A percentile compares a stretch with the other conserved stretches of the same genome.
Conservation (phyloP, 257 asterid species). For the Knoxia roxburghii region DNA sequence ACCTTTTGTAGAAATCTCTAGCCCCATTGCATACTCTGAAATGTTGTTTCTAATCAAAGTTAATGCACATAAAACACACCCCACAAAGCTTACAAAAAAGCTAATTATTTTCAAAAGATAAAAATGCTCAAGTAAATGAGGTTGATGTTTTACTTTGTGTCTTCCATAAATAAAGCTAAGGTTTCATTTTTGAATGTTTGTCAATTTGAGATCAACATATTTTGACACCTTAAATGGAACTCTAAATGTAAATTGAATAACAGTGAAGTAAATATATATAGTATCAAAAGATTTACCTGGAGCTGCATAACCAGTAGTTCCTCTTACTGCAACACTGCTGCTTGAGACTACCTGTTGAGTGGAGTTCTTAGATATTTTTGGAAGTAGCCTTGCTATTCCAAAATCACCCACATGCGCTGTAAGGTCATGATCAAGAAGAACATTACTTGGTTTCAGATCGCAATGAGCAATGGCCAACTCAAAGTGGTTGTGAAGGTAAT, state of each 20-base stretch:
- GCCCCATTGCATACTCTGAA: conserved; percentile 10
- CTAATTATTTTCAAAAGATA: too few relatives aligned
- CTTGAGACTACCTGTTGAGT: not conserved
- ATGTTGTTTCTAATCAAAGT: too few relatives aligned
- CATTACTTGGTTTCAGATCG: conserved; percentile 34
- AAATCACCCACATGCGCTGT: conserved; percentile 36
- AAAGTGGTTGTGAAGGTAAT: conserved; percentile 26
- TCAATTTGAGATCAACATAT: too few relatives aligned
- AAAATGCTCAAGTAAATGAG: too few relatives aligned
- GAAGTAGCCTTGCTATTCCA: conserved; percentile 31
- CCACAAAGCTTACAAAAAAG: too few relatives aligned
- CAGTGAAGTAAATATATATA: not conserved
- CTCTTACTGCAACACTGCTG: conserved; percentile 6
- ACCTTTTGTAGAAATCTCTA: not conserved
- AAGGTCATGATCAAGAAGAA: conserved; percentile 31
- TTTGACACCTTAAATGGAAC: too few relatives aligned
- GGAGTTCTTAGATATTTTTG: not conserved
- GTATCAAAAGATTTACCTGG: conserved; percentile 1
- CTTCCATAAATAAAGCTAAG: too few relatives aligned
- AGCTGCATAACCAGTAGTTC: conserved; percentile 15
- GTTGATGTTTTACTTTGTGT: too few relatives aligned
- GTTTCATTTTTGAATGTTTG: too few relatives aligned
- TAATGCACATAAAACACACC: too few relatives aligned
- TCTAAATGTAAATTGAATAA: too few relatives aligned
- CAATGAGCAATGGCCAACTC: conserved; percentile 28